phyloP scores from a whole-genome alignment of 139 green algal species.

The Coelastrella sp. region DNA sequence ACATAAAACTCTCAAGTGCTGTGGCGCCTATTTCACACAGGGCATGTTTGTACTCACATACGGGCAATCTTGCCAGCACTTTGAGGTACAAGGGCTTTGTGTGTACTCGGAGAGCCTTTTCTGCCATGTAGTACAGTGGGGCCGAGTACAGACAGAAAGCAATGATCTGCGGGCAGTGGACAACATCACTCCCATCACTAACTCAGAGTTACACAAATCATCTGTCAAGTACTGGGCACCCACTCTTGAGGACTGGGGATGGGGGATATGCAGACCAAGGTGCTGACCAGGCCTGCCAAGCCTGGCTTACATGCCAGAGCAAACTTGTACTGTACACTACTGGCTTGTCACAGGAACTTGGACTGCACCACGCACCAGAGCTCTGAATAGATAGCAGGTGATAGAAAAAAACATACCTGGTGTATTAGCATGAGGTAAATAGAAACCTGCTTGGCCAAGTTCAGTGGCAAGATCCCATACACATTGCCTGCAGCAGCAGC shows the following conservation, averaged over 20 bases:
- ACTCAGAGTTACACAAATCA: too few species aligned
- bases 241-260: too few species aligned
- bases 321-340: too few species aligned
- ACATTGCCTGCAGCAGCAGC: slow-evolving; percentile 41
- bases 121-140: slow-evolving; percentile 46
- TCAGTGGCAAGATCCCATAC: slow-evolving; percentile 38
- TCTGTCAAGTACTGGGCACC: too few species aligned
- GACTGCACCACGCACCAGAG: too few species aligned
- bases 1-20: not conserved
- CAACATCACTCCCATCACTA: too few species aligned
- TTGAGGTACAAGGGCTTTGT: slow-evolving; percentile 17
- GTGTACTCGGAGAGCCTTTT: slow-evolving; percentile 43
- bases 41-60: slow-evolving; percentile 20
- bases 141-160: slow-evolving; percentile 45
- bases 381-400: not conserved
- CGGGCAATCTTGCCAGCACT: slow-evolving; percentile 27
- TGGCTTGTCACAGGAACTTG: too few species aligned
- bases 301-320: too few species aligned
- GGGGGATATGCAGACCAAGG: too few species aligned
- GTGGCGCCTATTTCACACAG: too few species aligned
- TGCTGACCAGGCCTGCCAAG: too few species aligned
- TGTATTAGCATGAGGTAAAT: slow-evolving; percentile 45
- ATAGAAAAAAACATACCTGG: slow-evolving; percentile 9
- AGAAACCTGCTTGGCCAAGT: slow-evolving; percentile 23
- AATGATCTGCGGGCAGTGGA: slow-evolving; percentile 38